Evolutionary conservation across 2,329 filamentous ascomycete species (phyloP).

Genomic region (Graphiopsis chlorocephala): DNA sequence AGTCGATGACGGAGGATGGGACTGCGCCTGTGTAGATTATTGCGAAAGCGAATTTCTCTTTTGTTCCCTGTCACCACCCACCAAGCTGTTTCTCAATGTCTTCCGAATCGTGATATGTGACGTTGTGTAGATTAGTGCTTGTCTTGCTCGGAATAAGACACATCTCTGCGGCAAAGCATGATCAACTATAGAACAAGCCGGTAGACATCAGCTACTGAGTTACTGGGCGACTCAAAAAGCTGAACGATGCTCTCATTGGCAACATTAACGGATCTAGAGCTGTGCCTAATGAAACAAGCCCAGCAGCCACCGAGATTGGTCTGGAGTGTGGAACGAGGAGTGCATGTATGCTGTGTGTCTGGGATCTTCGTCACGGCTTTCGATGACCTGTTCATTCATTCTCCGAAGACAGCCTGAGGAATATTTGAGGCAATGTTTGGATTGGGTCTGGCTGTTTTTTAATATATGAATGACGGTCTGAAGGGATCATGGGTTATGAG

Average conservation of each 20-base stretch:
- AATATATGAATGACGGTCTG: no score
- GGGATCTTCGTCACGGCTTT: neutral
- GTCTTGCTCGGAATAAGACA: no score
- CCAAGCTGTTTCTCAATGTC: neutral
- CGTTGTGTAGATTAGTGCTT: neutral
- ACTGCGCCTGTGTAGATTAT: conserved; percentile 16
- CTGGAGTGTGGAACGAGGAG: neutral
- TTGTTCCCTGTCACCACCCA: conserved; percentile 5
- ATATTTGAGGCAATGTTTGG: no score
- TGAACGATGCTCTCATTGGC: neutral
- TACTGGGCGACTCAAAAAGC: no score
- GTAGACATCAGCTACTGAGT: no score
- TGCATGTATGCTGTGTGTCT: neutral
- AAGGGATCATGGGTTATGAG: no score
- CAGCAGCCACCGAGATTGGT: neutral
- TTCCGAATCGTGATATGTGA: neutral
- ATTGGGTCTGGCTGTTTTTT: no score
- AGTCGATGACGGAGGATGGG: neutral
- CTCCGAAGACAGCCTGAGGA: no score
- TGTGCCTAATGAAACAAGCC: neutral
- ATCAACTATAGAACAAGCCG: no score
- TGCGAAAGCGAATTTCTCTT: conserved; percentile 18
- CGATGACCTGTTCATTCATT: no score
- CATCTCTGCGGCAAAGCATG: no score
- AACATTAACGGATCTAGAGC: neutral